Base-by-base conservation (phyloP, 352 stramenopile species). In the Globisporangium cederbergense region DNA sequence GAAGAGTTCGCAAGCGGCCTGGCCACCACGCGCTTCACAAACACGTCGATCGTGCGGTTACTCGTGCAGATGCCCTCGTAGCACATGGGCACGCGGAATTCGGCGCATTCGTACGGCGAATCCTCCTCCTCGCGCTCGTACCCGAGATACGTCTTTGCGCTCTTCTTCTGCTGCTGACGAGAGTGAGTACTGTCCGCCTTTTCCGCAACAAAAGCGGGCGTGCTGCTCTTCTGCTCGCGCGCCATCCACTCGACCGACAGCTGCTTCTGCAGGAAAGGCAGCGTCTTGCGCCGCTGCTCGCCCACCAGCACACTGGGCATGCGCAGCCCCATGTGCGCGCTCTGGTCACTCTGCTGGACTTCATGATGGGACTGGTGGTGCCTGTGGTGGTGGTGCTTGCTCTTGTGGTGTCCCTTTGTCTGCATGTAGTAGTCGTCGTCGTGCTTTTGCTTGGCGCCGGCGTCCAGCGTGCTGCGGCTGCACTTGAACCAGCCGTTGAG, bases 21-120 rank as follows among this genome's bases (percentile, higher is more conserved):
- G 3, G 74, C 74, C n/a, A 71, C 60, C 22, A 85, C 74, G 14
- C 77, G 74, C 70, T 86, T 86, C 28, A 88, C 77, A 58, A 89
- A 87, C 30, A 78, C 59, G 22, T 67, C 59, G 53, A 78, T 73
- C 22, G 51, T 66, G 47, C 61, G 60, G 38, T 53, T 66, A 43
- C 64, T 73, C 13, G 58, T 54, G 59, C 71, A 78, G 25, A 78
- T 59, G 36, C 64, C 65, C 25, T 72, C 65, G 56, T 75, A 75
- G 50, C 71, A 78, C 7, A 78, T 20, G 1, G 71, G 71, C 55
- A 78, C 65, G 18, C 54, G 49, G n/a, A 78, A 66, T n/a, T 72
- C 58, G 52, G 43, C 68, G 45, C 71, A 78, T 49, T 78, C 64
- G 59, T 74, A 74, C 28, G 67, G 64, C 8, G 16, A 34, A 0